Base-by-base conservation (phyloP, 23 red algal species). In the Porphyridium purpureum region DNA sequence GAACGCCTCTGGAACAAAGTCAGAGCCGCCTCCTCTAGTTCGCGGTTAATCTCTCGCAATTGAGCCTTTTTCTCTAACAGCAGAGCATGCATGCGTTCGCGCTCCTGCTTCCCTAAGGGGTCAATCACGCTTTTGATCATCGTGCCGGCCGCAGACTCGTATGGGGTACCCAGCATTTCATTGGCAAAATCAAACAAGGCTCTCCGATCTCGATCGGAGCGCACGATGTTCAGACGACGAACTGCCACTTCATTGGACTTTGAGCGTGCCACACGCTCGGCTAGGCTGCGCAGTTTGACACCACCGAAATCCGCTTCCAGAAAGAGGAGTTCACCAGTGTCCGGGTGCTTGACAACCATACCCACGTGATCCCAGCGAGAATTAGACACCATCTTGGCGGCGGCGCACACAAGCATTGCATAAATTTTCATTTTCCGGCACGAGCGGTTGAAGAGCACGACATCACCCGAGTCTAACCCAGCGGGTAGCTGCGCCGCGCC, bases 351-450 rank as follows among this genome's bases (percentile, higher is more conserved):
- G 27, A 95, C 81, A 4, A 95, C 75, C 8, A 95, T 51, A 22
- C 88, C 88, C 14, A 95, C 88, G 54, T 95, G 88, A 49, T 95
- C 88, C 88, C 88, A 95, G 30, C 62, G 51, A 9, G 67, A 76
- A 50, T 84, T 95, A 48, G 72, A 81, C 27, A 84, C 72, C 14
- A 83, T 46, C 33, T 95, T 95, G 25, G 88, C 53, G 8, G 80
- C 60, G 9, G 42, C 74, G 50, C 88, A 95, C 14, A 95, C 75
- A n/a, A 62, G 50, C 22, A 78, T 78, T 14, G 78, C 88, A 5
- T 72, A 70, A 8, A 70, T 68, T 20, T 77, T 47, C 88, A 95
- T 95, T 5, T 77, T 69, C 24, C 66, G 46, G 32, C 80, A 95
- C 21, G 78, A 66, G 23, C 88, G 55, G 59, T 95, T 95, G 54